Base-by-base conservation (phyloP, 2,329 filamentous ascomycete genomes). In the Cucurbitaria berberidis region DNA sequence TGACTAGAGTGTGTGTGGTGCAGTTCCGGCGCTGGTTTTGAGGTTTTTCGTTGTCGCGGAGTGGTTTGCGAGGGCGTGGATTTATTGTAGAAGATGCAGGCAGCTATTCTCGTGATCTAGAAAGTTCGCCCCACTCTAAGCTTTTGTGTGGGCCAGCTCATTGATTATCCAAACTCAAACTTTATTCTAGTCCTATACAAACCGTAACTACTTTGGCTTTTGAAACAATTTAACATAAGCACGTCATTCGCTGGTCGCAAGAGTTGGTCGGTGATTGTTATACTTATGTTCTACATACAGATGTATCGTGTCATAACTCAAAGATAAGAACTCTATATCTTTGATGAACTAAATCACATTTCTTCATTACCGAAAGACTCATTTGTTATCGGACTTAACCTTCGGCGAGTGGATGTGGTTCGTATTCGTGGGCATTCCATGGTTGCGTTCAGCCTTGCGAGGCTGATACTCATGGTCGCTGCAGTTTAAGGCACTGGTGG, bases 91-190 rank as follows among this genome's bases (percentile, higher is more conserved):
- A 45, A 45, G 30, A 26, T 34, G 13, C 19, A 45, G 42, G 29
- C 30, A 35, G 42, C 42, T n/a, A 30, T 47, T 34, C 34, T n/a
- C 45, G 45, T 47, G 45, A 38, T 47, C 45, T 47, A 40, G 45
- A 47, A 47, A 47, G 19, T 38, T 47, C 45, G 45, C 45, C 45
- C 45, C 45, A 30, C 45, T 22, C 27, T 47, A 7, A 40, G 18
- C 15, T n/a, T 36, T 36, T 36, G 13, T n/a, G 8, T 22, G 8
- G 10, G 13, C 6, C 10, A 22, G 36, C 19, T 26, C 19, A 21
- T 26, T 38, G 35, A 10, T 5, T 9, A 22, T 39, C 21, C 19
- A 39, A 22, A 39, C 36, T 39, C 8, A 19, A 39, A 2, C 36
- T 11, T 24, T 36, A 26, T 9, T 26, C 5, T 26, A 5, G 24